A percentile compares a stretch with the other conserved stretches of the same genome.
phyloP scores from a whole-genome alignment of 768 basidiomycete species.

The Rhodocollybia butyracea region DNA sequence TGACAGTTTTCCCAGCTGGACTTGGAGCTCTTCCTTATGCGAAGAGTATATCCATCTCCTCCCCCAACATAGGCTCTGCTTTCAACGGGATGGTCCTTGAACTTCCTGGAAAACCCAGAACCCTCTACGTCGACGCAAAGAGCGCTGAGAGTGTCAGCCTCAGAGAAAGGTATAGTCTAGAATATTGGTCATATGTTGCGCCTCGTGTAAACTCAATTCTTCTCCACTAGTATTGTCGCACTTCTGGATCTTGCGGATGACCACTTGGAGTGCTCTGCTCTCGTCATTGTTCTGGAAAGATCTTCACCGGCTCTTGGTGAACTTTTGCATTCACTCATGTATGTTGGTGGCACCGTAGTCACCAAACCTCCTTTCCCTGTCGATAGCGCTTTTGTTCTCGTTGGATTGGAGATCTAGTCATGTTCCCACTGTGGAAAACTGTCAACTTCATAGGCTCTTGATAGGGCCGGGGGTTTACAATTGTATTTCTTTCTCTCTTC shows the following conservation, averaged over 20 bases:
- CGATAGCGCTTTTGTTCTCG: conserved; percentile 75
- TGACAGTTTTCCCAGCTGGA: conserved; percentile 76
- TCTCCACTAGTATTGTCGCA: conserved; percentile 66
- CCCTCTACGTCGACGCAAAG: conserved; percentile 84
- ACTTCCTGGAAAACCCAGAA: conserved; percentile 66
- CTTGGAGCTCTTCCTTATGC: conserved; percentile 67
- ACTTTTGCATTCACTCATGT: conserved; percentile 87
- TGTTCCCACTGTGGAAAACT: background rate
- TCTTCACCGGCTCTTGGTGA: conserved; percentile 67
- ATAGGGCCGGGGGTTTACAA: too few species aligned
- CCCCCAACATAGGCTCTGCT: conserved; percentile 60
- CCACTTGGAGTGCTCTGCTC: conserved; percentile 68
- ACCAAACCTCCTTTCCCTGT: conserved; percentile 77
- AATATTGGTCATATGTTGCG: background rate
- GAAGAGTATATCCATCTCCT: conserved; percentile 69
- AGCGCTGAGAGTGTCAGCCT: conserved; percentile 75
- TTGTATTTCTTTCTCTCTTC: too few species aligned
- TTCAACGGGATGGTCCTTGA: conserved; percentile 82
- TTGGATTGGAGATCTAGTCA: conserved; percentile 75
- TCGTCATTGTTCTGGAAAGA: conserved; percentile 79
- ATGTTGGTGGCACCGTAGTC: conserved; percentile 84
- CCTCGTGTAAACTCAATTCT: conserved; percentile 10
- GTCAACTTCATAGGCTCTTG: background rate
- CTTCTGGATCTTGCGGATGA: conserved; percentile 88
- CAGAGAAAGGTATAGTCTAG: conserved; percentile 67